Conservation (phyloP, 208 protist genomes). For the Trypanosoma cruzi region DNA sequence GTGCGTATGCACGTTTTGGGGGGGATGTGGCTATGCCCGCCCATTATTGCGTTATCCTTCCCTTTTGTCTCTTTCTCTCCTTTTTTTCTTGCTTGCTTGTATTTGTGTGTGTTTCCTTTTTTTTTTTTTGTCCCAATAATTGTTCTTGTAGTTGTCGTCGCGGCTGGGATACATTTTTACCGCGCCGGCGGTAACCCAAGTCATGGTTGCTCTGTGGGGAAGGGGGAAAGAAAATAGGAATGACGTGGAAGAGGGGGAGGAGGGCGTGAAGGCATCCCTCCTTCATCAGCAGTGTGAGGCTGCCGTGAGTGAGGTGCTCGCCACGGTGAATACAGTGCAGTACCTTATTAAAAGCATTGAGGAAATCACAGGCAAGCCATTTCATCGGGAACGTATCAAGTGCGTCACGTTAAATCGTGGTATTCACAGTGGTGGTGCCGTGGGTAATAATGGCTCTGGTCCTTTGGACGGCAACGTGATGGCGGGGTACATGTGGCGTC, state of each 20-base stretch:
- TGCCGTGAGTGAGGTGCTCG: constrained; percentile 70
- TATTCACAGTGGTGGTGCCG: not conserved
- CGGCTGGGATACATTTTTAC: too few relatives aligned
- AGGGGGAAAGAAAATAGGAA: not conserved
- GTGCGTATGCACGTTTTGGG: not conserved
- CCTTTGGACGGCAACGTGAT: constrained; percentile 27
- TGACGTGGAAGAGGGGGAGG: not conserved
- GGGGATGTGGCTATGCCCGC: not conserved
- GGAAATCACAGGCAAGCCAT: constrained; percentile 49
- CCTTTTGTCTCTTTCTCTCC: not conserved
- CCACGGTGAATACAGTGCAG: constrained; percentile 79
- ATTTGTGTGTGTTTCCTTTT: constrained; percentile 2
- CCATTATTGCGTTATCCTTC: not conserved
- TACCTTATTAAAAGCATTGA: constrained; percentile 85
- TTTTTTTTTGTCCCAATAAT: too few relatives aligned
- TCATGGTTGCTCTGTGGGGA: not conserved
- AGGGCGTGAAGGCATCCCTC: not conserved
- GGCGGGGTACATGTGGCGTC: constrained; percentile 85
- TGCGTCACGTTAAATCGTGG: constrained; percentile 60
- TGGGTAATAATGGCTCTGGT: constrained; percentile 9
- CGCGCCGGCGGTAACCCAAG: too few relatives aligned
- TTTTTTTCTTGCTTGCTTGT: constrained; percentile 17
- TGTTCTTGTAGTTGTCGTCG: too few relatives aligned
- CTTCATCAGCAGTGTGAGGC: constrained; percentile 52
- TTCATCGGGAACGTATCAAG: constrained; percentile 77